phyloP scores from a whole-genome alignment of 1,284 basidiomycete species.

The Porogramme epimiltina region DNA sequence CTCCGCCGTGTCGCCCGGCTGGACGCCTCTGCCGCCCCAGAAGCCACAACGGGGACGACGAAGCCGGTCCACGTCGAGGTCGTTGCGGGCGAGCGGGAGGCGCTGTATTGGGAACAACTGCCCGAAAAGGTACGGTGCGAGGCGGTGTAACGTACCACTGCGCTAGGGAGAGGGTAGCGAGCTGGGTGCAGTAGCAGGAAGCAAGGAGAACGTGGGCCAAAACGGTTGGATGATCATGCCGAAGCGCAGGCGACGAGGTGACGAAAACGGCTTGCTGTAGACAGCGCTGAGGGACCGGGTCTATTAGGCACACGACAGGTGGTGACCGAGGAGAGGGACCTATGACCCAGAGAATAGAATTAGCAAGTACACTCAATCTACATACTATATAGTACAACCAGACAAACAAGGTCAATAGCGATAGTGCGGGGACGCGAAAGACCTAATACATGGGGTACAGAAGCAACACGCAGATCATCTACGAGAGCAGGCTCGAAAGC shows the following conservation, averaged over 20 bases:
- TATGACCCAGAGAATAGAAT: no score
- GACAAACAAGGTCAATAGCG: no score
- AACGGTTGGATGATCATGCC: conserved; percentile 24
- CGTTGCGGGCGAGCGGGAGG: conserved; percentile 63
- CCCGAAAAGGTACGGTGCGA: conserved; percentile 67
- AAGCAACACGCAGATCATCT: no score
- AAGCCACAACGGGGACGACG: background rate
- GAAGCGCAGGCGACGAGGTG: conserved; percentile 8
- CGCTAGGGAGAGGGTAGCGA: background rate
- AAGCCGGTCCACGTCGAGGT: conserved; percentile 51
- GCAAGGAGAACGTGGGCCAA: background rate
- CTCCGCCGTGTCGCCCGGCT: conserved; percentile 50
- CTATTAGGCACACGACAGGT: no score
- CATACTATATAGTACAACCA: no score
- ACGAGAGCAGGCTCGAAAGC: no score
- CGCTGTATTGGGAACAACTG: conserved; percentile 77
- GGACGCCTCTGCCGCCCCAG: conserved; percentile 32
- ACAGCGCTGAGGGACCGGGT: no score
- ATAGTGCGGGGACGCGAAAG: no score
- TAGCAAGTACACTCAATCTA: no score
- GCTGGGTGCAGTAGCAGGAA: background rate
- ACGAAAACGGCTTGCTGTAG: no score
- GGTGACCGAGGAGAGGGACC: no score
- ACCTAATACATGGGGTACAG: no score
- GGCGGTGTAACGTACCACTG: conserved; percentile 54